Conservation (phyloP, 1,284 basidiomycete species). For the Fomitopsis palustris region DNA sequence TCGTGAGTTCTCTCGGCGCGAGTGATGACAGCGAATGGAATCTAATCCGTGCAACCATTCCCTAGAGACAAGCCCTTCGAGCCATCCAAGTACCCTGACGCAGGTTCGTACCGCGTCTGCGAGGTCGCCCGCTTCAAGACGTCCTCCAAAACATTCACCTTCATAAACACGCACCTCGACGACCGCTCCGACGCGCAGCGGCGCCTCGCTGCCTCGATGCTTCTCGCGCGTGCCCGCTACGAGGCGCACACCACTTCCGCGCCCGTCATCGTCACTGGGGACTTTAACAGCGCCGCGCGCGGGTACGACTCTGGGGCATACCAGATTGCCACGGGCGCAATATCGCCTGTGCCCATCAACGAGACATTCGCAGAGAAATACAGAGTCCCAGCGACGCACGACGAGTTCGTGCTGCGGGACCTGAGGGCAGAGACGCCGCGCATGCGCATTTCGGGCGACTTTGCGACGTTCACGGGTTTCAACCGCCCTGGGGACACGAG, state of each 20-base stretch:
- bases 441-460: constrained; percentile 42
- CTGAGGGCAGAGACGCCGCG: constrained; percentile 40
- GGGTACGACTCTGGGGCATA: constrained; percentile 49
- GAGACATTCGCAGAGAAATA: constrained; percentile 41
- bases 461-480: constrained; percentile 56
- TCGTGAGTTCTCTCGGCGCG: constrained; percentile 33
- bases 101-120: constrained; percentile 50
- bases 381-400: constrained; percentile 24
- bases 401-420: constrained; percentile 42
- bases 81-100: constrained; percentile 49
- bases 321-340: constrained; percentile 42
- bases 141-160: constrained; percentile 30
- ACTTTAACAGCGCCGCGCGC: constrained; percentile 49
- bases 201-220: constrained; percentile 46
- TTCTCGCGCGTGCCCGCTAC: constrained; percentile 45
- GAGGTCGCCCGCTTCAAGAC: constrained; percentile 41
- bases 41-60: background rate
- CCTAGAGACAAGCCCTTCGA: constrained; percentile 44
- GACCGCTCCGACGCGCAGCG: constrained; percentile 52
- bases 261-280: constrained; percentile 48
- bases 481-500: constrained; percentile 35
- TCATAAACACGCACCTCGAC: constrained; percentile 54
- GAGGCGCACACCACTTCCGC: constrained; percentile 38
- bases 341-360: constrained; percentile 38
- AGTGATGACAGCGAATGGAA: background rate